Evolutionary conservation across 805 yeast species (phyloP).

Genomic region (Citeromyces matritensis): DNA sequence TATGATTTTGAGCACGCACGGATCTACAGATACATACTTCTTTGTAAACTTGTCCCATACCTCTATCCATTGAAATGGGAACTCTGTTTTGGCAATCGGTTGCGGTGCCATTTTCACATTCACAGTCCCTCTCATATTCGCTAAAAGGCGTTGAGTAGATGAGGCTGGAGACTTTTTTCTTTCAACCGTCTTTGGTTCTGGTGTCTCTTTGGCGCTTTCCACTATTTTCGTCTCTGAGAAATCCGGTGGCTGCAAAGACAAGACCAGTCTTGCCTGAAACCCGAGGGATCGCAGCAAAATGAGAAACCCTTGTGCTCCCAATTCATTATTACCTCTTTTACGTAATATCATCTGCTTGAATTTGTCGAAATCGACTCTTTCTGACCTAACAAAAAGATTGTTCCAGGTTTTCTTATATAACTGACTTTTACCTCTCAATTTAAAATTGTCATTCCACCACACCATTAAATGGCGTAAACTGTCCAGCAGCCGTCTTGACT

Average conservation of each 20-base stretch:
- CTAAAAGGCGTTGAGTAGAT: slow-evolving; percentile 13
- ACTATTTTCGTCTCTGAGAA: slow-evolving; percentile 34
- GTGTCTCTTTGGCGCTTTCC: slow-evolving; percentile 9
- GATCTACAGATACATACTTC: slow-evolving; percentile 81
- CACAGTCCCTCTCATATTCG: slow-evolving; percentile 8
- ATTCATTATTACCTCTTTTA: slow-evolving; percentile 58
- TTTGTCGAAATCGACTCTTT: slow-evolving; percentile 17
- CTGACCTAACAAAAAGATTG: slow-evolving; percentile 17
- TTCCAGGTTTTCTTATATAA: slow-evolving; percentile 30
- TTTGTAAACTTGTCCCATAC: slow-evolving; percentile 70
- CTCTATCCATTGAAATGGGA: slow-evolving; percentile 86
- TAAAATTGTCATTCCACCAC: slow-evolving; percentile 43
- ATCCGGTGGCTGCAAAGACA: slow-evolving; percentile 86
- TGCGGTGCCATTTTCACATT: background rate
- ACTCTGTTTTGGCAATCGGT: slow-evolving; percentile 8
- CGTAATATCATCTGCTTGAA: slow-evolving; percentile 27
- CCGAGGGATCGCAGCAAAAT: slow-evolving; percentile 58
- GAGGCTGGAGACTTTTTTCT: slow-evolving; percentile 5
- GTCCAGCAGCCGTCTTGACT: slow-evolving; percentile 58
- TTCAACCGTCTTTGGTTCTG: slow-evolving; percentile 4
- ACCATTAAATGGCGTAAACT: slow-evolving; percentile 56
- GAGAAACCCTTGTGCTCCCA: slow-evolving; percentile 81
- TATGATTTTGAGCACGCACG: too few relatives aligned
- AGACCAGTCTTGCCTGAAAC: slow-evolving; percentile 58
- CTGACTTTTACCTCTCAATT: slow-evolving; percentile 22